Conservation (phyloP, 768 basidiomycete species). For the Pisolithus orientalis region DNA sequence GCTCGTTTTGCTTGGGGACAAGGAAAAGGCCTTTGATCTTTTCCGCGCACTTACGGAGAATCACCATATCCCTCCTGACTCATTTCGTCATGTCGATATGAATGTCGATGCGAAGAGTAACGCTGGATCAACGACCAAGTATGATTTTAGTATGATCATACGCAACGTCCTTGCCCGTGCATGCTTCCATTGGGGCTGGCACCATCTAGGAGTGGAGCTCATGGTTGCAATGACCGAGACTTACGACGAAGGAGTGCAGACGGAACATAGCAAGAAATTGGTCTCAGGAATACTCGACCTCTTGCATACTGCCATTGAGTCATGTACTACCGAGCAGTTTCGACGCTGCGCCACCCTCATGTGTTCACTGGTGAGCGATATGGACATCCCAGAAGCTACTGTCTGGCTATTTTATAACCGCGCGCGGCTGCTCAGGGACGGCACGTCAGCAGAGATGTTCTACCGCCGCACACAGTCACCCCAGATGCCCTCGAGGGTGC, state of each 20-base stretch:
- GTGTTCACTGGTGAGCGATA: constrained; percentile 27
- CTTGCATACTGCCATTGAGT: constrained; percentile 37
- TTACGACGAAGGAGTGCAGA: constrained; percentile 6
- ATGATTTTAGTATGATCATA: constrained; percentile 43
- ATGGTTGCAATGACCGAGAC: constrained; percentile 26
- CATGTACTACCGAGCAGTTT: constrained; percentile 31
- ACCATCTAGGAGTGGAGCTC: constrained; percentile 34
- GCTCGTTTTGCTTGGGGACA: constrained; percentile 31
- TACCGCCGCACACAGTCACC: constrained; percentile 40
- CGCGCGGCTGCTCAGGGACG: constrained; percentile 26
- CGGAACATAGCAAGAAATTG: constrained; percentile 8
- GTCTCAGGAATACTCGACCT: constrained; percentile 36
- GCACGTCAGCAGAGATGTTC: constrained; percentile 35
- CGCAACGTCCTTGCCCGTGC: constrained; percentile 44
- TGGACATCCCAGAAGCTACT: constrained; percentile 37
- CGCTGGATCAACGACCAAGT: constrained; percentile 7
- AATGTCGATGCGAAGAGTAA: constrained; percentile 3
- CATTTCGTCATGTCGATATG: constrained; percentile 35
- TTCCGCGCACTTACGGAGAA: constrained; percentile 43
- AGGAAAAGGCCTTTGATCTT: constrained; percentile 36
- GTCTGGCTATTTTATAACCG: constrained; percentile 42
- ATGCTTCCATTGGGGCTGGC: constrained; percentile 52
- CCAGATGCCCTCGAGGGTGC: constrained; percentile 23
- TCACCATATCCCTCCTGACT: constrained; percentile 41
- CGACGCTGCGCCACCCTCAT: constrained; percentile 38